Conservation (phyloP, 176 grass and related monocot genomes). For the Oryza punctata region DNA sequence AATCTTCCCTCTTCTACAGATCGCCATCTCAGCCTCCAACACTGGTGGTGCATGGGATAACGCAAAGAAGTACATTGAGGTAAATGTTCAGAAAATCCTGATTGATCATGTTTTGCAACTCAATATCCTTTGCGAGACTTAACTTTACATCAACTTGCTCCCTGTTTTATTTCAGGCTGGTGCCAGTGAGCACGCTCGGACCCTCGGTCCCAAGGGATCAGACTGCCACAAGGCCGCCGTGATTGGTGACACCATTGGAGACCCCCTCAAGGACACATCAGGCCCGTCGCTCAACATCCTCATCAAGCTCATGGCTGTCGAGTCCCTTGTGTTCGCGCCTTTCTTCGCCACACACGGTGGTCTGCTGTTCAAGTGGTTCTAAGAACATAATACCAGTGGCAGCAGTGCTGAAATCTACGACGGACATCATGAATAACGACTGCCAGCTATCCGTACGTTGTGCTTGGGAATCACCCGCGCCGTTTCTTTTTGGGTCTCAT, state of each 20-base stretch:
- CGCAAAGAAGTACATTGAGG: slow-evolving; percentile 97
- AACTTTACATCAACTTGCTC: background rate
- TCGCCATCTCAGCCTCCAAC: slow-evolving; percentile 91
- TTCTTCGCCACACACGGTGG: slow-evolving; percentile 85
- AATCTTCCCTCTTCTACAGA: slow-evolving; percentile 33
- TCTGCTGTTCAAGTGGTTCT: slow-evolving; percentile 74
- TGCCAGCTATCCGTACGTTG: slow-evolving; percentile 13
- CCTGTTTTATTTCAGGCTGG: slow-evolving; percentile 58
- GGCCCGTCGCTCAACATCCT: slow-evolving; percentile 91
- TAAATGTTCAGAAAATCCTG: slow-evolving; percentile 26
- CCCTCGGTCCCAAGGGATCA: slow-evolving; percentile 79
- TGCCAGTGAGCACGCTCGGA: slow-evolving; percentile 60
- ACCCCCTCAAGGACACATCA: slow-evolving; percentile 92
- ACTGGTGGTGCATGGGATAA: slow-evolving; percentile 93
- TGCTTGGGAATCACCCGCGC: background rate
- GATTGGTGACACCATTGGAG: slow-evolving; percentile 87
- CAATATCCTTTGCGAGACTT: background rate
- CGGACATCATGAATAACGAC: slow-evolving; percentile 52
- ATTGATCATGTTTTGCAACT: background rate
- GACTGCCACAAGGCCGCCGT: slow-evolving; percentile 93
- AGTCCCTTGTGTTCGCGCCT: slow-evolving; percentile 83
- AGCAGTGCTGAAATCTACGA: slow-evolving; percentile 19
- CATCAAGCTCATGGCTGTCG: slow-evolving; percentile 91
- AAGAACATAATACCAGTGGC: slow-evolving; percentile 10
- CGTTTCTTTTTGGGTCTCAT: slow-evolving; percentile 39